Percentiles rank a stretch among this genome's conserved stretches.
These are phyloP conservation scores for Musa acuminata DNA, from an alignment of 176 grass and related monocot genomes.

Conservation along the genomic window DNA sequence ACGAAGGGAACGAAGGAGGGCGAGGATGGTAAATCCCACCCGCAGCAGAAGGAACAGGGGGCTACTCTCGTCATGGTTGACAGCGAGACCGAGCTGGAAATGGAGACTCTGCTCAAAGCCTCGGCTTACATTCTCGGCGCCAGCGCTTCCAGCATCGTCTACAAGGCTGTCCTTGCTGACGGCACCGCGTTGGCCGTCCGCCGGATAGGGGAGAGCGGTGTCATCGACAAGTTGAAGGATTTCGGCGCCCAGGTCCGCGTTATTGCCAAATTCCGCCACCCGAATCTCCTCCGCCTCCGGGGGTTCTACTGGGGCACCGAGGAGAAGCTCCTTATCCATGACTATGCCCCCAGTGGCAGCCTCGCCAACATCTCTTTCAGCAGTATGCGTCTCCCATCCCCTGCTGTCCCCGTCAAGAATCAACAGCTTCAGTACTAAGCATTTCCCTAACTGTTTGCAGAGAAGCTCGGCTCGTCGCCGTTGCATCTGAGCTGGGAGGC, in stretches of 20 bases:
- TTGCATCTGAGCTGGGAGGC: conserved; percentile 8
- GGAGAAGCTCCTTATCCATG: conserved; percentile 18
- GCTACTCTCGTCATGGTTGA: conserved; percentile 15
- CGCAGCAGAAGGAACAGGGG: not conserved
- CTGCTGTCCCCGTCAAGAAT: not conserved
- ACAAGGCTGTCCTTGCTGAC: conserved; percentile 10
- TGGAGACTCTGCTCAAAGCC: conserved; percentile 14
- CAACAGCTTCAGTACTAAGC: not conserved
- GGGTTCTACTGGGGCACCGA: conserved; percentile 19
- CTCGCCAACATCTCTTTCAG: conserved; percentile 19
- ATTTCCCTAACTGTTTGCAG: not conserved
- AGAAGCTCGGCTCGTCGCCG: conserved; percentile 16
- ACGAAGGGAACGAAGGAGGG: not conserved
- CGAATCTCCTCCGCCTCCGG: conserved; percentile 8
- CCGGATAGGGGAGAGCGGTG: conserved; percentile 14
- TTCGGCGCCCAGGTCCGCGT: conserved; percentile 11
- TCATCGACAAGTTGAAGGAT: conserved; percentile 12
- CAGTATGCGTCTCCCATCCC: not conserved
- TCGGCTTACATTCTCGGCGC: conserved; percentile 17
- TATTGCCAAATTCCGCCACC: conserved; percentile 15
- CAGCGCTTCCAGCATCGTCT: conserved; percentile 13
- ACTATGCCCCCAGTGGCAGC: conserved; percentile 14
- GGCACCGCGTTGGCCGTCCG: conserved; percentile 13
- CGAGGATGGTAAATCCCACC: not conserved
- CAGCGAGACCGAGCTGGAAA: conserved; percentile 5